Evolutionary conservation across 371 early-diverging fungal genomes (phyloP).

Genomic region (Mycotypha africana): DNA sequence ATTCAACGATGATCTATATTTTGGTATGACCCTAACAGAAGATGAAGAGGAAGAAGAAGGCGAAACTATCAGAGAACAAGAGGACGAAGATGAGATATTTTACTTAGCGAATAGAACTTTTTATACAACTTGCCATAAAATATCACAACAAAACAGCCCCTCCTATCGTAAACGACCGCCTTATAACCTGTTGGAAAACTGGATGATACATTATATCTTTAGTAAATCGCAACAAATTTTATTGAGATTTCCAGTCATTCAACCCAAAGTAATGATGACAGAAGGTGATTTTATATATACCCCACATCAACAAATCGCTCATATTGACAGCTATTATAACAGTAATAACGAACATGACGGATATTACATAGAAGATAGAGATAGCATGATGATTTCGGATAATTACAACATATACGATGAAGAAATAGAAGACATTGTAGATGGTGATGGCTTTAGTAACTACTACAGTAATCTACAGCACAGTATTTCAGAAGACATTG

Average conservation of each 20-base stretch:
- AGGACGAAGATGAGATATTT: constrained; percentile 15
- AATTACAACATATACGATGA: constrained; percentile 15
- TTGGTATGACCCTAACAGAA: no score
- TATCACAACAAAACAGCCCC: constrained; percentile 38
- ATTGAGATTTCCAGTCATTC: constrained; percentile 29
- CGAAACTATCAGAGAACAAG: neutral
- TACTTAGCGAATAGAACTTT: constrained; percentile 39
- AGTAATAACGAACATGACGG: constrained; percentile 29
- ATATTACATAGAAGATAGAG: constrained; percentile 15
- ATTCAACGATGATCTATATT: no score
- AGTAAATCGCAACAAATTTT: constrained; percentile 46
- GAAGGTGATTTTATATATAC: constrained; percentile 47
- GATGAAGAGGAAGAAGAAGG: neutral
- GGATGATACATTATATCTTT: constrained; percentile 39
- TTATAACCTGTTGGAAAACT: constrained; percentile 40
- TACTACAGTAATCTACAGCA: no score
- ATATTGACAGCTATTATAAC: no score
- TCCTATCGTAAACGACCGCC: constrained; percentile 32
- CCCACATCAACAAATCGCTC: constrained; percentile 41
- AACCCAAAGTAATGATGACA: constrained; percentile 34
- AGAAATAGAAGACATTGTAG: constrained; percentile 15
- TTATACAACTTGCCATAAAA: constrained; percentile 43
- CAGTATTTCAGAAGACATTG: no score
- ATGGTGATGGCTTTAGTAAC: no score
- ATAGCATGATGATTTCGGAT: no score